Evolutionary conservation across 352 stramenopile species (phyloP), one percentile per base, ranked within the genome.

Genomic region (Blastocystis sp.): DNA sequence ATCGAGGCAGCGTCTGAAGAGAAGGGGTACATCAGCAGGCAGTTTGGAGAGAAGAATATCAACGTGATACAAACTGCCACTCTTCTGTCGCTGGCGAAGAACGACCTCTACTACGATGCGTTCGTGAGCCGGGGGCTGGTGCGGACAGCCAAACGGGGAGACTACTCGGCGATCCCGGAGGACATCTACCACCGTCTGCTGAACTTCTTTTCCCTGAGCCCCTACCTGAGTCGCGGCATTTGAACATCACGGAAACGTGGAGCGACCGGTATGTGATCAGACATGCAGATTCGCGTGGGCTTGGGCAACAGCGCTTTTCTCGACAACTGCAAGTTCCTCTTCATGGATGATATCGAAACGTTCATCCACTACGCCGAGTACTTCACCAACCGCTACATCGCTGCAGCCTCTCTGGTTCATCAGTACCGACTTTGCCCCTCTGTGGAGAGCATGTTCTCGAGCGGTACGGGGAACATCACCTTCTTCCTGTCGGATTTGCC

Each of bases 301-400:
- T 40, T 84, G 19, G 74, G 74, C 23, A 84, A 84, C 69, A 69
- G 74, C 45, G 74, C 56, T 11, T 84, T 84, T 84, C 2, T 69
- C 1, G 74, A 84, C 60, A 84, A 84, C 34, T 84, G 74, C 48
- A 84, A 84, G 60, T 84, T 84, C 66, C 74, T 84, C 7, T 84
- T 84, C 43, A 19, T 38, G 23, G 48, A 52, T 34, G 74, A 84
- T 28, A 45, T 84, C 34, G 34, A 43, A 2, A 84, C 48, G 4
- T 84, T 84, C 45, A 69, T 84, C 28, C 48, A 84, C 40, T 84
- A 84, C 38, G 74, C 74, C 2, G 38, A 84, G n/a, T 84, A 84
- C 28, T 84, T 53, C 48, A 69, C 74, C 34, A 84, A 84, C 45
- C 38, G 74, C 2, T n/a, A 84, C 74, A 0, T 52, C 48, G 65